Base-by-base conservation (phyloP, 176 grass and related monocot species). In the Tillandsia leiboldiana region DNA sequence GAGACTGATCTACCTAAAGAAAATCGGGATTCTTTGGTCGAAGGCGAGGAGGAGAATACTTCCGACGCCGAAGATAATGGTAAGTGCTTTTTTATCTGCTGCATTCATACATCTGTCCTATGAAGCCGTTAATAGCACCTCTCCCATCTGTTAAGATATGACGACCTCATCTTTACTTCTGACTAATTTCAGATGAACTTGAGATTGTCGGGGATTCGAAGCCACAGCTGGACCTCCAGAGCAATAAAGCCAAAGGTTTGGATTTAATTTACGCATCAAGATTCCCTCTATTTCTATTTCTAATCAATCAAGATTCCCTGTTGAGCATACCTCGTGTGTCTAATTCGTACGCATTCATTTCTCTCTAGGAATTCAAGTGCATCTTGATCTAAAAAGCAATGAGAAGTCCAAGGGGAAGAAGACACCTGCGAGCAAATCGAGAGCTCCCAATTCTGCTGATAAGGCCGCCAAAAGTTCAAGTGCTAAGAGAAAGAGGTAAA, bases 51-150 rank as follows among this genome's bases (percentile, higher is more conserved):
- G 77, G 94, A 90, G 26, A 70, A 86, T 75, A 73, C 77, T 70
- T 90, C 89, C 65, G 95, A 94, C 76, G 50, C 82, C 59, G 95
- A 99, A 81, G 75, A 86, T 79, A 73, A 81, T 82, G 90, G 92
- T 96, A 62, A 0, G 62, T 75, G 18, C 59, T 82, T 72, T 69
- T 77, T 66, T 53, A 5, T 51, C 53, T 5, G 1, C 11, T 5
- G 48, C 51, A 70, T 24, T 14, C 47, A 33, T 68, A 51, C 33
- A 3, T 24, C 24, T 51, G 47, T 47, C 18, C 48, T 49, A 49
- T 26, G 24, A 29, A 29, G 2, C 3, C 3, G 2, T 76, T 61
- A 56, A 9, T 59, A 18, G 53, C 20, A 23, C 14, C 49, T 50
- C 10, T 67, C 24, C 24, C 1, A 1, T 9, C 52, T 75, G 28